Evolutionary conservation across 164 flowering plant species (phyloP), one percentile per base, ranked within the genome.

Genomic region (Vitis rotundifolia): DNA sequence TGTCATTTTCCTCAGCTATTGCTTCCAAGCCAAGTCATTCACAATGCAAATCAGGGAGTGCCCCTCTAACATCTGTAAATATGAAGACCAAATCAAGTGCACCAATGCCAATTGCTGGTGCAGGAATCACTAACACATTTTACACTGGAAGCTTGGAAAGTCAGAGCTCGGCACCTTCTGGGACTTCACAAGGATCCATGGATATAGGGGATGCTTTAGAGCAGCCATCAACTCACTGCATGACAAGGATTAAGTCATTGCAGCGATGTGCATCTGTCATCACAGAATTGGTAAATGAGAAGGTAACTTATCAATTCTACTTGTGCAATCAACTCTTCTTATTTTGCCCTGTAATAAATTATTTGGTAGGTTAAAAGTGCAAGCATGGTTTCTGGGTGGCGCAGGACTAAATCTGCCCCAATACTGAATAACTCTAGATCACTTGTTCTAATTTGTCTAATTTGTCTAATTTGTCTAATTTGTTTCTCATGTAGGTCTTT

Each of bases 241-340:
- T 83, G 77, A 84, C 92, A 63, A 82, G 98, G 79, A 85, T 93
- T 61, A 89, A 84, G 67, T 96, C 97, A 68, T 77, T 96, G 84
- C 89, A 83, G 81, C 80, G 76, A 60, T 90, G 79, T 86, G 99
- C 97, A n/a, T 79, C 87, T 76, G 86, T 90, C 66, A 84, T 93
- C 68, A 85, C 75, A 44, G 97, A 88, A 74, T 77, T 96, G 73
- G 91, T 91, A 37, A 78, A 81, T 71, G 95, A 89, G 65, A 96
- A 89, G 95, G 99, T 90, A 81, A 73, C 56, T 64, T 13, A 26
- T 31, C 44, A 31, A 31, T 31, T 5, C 44, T 0, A 31, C 44
- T 6, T 31, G 44, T 31, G 44, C 2, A 22, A 22, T 22, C 26
- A 31, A 31, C 44, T 6, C 44, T 4, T 5, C 44, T 31, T 31